Evolutionary conservation across 805 yeast genomes (phyloP).

Genomic region (Lachancea sp.): DNA sequence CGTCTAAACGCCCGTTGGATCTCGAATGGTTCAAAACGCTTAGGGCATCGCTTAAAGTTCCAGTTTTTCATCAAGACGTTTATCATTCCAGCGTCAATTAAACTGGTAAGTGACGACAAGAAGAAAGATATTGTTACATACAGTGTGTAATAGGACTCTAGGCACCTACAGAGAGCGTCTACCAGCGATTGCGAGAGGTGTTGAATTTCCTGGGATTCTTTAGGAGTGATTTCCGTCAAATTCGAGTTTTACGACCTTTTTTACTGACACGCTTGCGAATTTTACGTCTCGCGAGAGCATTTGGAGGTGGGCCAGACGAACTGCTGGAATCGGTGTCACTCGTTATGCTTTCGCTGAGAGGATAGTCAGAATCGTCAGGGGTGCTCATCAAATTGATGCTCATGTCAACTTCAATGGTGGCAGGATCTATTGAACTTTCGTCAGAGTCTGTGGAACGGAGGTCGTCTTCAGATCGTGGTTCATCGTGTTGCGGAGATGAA

Average conservation of each 20-base stretch:
- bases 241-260: constrained; percentile 3
- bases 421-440: background rate
- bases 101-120: background rate
- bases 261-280: background rate
- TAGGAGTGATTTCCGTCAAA: no score
- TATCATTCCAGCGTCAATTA: background rate
- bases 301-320: background rate
- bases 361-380: background rate
- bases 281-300: constrained; percentile 4
- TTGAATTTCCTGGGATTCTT: no score
- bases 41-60: no score
- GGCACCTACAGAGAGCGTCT: background rate
- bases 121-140: background rate
- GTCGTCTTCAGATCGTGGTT: background rate
- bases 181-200: no score
- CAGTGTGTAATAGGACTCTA: background rate
- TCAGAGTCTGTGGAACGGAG: background rate
- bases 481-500: no score
- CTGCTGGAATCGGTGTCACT: background rate
- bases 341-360: background rate
- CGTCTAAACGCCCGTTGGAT: no score
- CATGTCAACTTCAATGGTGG: background rate
- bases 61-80: no score
- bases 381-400: background rate
- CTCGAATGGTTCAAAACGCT: no score